Evolutionary conservation across 768 basidiomycete genomes (phyloP).

Genomic region (Mycena galericulata): DNA sequence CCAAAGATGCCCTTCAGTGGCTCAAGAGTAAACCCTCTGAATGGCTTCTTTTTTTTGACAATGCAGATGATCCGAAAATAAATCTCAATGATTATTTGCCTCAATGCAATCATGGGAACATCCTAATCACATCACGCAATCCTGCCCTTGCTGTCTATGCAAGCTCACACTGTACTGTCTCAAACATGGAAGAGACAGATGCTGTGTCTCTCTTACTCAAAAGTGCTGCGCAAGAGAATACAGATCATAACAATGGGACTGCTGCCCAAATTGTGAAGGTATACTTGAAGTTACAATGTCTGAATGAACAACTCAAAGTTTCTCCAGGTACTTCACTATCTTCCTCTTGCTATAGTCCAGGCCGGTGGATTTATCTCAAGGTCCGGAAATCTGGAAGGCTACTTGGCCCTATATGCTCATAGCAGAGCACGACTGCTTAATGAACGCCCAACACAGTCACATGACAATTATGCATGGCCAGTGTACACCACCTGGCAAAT

Average conservation of each 20-base stretch:
- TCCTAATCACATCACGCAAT: constrained; percentile 21
- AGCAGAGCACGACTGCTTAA: background rate
- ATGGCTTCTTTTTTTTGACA: constrained; percentile 1
- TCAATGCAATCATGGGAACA: constrained; percentile 19
- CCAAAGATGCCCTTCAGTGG: background rate
- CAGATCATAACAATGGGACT: background rate
- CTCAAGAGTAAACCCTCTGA: background rate
- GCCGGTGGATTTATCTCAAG: constrained; percentile 14
- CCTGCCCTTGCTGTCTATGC: background rate
- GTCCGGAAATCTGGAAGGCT: background rate
- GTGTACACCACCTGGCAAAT: constrained; percentile 16
- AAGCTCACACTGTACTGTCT: background rate
- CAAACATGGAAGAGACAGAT: background rate
- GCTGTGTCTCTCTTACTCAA: background rate
- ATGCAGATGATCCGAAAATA: constrained; percentile 1
- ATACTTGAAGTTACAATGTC: background rate
- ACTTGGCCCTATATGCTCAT: background rate
- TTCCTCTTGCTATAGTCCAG: constrained; percentile 13
- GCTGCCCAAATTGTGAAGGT: constrained; percentile 12
- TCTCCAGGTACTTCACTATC: constrained; percentile 6
- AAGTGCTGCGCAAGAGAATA: background rate
- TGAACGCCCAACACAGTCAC: background rate
- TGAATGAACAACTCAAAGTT: background rate
- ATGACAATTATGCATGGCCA: constrained; percentile 4
- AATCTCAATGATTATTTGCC: constrained; percentile 7